phyloP scores from a whole-genome alignment of 1,284 basidiomycete genomes.

The Cutaneotrichosporon sp. region DNA sequence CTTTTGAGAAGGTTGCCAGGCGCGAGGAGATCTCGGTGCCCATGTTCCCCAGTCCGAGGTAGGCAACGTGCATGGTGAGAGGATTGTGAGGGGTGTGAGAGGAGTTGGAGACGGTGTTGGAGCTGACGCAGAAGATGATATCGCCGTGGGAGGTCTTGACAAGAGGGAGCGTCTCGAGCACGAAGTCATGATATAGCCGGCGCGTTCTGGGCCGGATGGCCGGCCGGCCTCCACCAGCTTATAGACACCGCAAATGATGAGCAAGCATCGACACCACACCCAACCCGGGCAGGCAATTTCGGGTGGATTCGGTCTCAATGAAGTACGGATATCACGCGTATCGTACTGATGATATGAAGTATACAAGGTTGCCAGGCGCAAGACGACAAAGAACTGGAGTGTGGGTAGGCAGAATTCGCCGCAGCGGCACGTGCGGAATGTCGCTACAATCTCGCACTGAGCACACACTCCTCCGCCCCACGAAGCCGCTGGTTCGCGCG shows the following conservation, averaged over 20 bases:
- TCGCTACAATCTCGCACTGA: background rate
- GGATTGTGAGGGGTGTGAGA: background rate
- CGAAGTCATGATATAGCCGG: no score
- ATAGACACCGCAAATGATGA: background rate
- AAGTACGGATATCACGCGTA: background rate
- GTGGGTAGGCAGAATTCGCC: background rate
- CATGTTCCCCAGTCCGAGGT: conserved; percentile 42
- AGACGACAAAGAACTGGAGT: no score
- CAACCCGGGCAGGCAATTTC: background rate
- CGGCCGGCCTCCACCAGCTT: background rate
- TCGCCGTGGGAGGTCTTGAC: background rate
- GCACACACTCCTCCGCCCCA: background rate
- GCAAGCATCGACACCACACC: background rate
- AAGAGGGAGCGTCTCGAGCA: background rate
- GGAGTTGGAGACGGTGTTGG: background rate
- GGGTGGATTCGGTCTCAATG: background rate
- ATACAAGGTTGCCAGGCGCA: no score
- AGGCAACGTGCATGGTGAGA: conserved; percentile 25
- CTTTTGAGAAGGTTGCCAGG: conserved; percentile 30
- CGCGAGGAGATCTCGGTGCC: conserved; percentile 36
- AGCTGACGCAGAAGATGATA: conserved; percentile 2
- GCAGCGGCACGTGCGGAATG: background rate
- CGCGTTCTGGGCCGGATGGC: no score
- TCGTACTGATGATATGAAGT: no score
- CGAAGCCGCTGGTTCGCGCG: background rate